Evolutionary conservation across 148 eudicot genomes (phyloP).

Genomic region (Rhododendron ovatum): DNA sequence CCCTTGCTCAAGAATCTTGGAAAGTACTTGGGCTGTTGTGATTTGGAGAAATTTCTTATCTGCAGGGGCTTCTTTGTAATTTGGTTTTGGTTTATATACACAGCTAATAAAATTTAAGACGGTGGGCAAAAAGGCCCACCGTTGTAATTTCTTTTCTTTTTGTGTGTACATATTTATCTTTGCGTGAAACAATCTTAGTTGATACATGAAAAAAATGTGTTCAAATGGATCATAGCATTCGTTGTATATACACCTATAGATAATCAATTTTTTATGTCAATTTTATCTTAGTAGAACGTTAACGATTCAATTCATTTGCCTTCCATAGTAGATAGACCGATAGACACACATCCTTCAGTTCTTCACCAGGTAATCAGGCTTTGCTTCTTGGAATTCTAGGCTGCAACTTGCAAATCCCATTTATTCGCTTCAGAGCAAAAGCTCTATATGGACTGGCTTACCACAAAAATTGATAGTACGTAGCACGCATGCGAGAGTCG

Average conservation of each 20-base stretch:
- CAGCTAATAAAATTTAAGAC: not conserved
- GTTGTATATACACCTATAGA: not conserved
- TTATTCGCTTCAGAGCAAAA: too few species aligned
- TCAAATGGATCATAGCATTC: not conserved
- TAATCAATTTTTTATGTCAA: too few species aligned
- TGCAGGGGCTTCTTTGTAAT: not conserved
- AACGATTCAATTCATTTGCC: not conserved
- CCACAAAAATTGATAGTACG: too few species aligned
- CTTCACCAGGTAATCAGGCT: too few species aligned
- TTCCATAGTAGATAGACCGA: not conserved
- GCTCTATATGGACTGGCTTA: too few species aligned
- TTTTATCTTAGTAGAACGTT: too few species aligned
- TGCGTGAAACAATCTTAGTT: not conserved
- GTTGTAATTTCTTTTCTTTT: not conserved
- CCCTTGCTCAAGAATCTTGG: constrained; percentile 12
- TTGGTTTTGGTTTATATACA: not conserved
- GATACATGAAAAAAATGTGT: not conserved
- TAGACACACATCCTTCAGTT: too few species aligned
- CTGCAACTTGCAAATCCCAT: too few species aligned
- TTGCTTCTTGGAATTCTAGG: too few species aligned
- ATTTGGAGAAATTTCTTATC: not conserved
- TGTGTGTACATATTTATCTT: not conserved
- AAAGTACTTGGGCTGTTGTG: not conserved
- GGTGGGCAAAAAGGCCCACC: not conserved
- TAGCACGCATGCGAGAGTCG: not conserved